Evolutionary conservation across 768 basidiomycete genomes (phyloP).

Genomic region (Mycena polygramma): DNA sequence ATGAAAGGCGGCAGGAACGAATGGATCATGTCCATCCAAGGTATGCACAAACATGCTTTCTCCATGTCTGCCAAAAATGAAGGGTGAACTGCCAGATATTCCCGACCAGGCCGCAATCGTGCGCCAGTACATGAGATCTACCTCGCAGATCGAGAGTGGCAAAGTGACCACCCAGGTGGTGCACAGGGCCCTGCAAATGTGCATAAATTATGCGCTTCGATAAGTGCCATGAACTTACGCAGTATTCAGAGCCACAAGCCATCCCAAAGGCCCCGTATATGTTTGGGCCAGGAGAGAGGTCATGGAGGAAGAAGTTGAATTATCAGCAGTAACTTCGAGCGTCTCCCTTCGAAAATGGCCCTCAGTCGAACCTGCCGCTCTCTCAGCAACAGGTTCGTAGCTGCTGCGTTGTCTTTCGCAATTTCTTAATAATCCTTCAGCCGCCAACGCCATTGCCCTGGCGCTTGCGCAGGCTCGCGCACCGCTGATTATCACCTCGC

Average conservation of each 20-base stretch:
- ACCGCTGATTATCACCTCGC: constrained; percentile 76
- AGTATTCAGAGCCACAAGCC: constrained; percentile 68
- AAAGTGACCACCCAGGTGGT: constrained; percentile 65
- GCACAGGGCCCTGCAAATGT: constrained; percentile 76
- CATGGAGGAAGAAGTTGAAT: constrained; percentile 73
- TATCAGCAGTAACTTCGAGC: constrained; percentile 47
- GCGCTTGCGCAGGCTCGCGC: constrained; percentile 64
- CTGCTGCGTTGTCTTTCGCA: background rate
- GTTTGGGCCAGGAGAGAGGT: constrained; percentile 80
- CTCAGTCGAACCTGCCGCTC: constrained; percentile 60
- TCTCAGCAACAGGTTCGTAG: constrained; percentile 54
- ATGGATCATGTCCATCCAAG: constrained; percentile 82
- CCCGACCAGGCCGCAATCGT: constrained; percentile 81
- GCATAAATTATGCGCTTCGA: constrained; percentile 31
- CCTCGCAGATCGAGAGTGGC: constrained; percentile 69
- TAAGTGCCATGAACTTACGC: constrained; percentile 4
- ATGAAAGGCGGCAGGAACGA: constrained; percentile 76
- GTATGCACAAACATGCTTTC: constrained; percentile 45
- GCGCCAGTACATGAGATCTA: constrained; percentile 81
- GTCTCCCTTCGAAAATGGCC: constrained; percentile 61
- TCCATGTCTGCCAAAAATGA: background rate
- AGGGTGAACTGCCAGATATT: constrained; percentile 58
- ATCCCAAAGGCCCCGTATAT: constrained; percentile 81
- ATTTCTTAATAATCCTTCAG: constrained; percentile 39
- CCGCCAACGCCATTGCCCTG: constrained; percentile 54